Percentiles rank a stretch among this genome's conserved stretches.
phyloP scores from a whole-genome alignment of 2,329 filamentous ascomycete species.

The Tricladium varicosporioides region DNA sequence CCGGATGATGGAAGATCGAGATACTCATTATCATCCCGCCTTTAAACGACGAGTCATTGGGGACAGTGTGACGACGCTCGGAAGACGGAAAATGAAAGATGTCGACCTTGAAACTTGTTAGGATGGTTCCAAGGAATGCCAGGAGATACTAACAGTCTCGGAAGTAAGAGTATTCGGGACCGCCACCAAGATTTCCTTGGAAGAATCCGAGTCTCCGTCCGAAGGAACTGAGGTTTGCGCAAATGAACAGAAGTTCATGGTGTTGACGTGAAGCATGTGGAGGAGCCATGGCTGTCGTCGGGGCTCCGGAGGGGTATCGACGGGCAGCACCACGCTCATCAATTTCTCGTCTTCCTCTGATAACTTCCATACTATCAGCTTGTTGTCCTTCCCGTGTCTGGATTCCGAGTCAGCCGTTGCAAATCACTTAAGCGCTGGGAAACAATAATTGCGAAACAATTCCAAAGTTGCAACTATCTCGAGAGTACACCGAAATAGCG shows the following conservation, averaged over 20 bases:
- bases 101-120: slow-evolving; percentile 57
- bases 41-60: slow-evolving; percentile 42
- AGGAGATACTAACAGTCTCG: slow-evolving; percentile 55
- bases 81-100: slow-evolving; percentile 81
- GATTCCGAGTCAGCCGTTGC: slow-evolving; percentile 1
- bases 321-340: slow-evolving; percentile 68
- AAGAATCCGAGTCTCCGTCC: background rate
- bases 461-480: background rate
- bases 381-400: slow-evolving; percentile 89
- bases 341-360: slow-evolving; percentile 55
- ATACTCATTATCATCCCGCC: slow-evolving; percentile 90
- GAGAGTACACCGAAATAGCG: slow-evolving; percentile 9
- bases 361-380: slow-evolving; percentile 81
- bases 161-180: slow-evolving; percentile 76
- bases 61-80: slow-evolving; percentile 59
- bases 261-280: slow-evolving; percentile 80
- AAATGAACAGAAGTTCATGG: slow-evolving; percentile 93
- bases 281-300: slow-evolving; percentile 78
- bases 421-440: background rate
- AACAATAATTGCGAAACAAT: background rate
- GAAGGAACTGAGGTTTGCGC: slow-evolving; percentile 38
- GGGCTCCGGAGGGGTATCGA: slow-evolving; percentile 54
- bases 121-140: slow-evolving; percentile 14
- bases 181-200: slow-evolving; percentile 62
- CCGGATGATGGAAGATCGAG: slow-evolving; percentile 50